phyloP scores from a whole-genome alignment of 73 alveolate species.

The Tetrahymena thermophila region DNA sequence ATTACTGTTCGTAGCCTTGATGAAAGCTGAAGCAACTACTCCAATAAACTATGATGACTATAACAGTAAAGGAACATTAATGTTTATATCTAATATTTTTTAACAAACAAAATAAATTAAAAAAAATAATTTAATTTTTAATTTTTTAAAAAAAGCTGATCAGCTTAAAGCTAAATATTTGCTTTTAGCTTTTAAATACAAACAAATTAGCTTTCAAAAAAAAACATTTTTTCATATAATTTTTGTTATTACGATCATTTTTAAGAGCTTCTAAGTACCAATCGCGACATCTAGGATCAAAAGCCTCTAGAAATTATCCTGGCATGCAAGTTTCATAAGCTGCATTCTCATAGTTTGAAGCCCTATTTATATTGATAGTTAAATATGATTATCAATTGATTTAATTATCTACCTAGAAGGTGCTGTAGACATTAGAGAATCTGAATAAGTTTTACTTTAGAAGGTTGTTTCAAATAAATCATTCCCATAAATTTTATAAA shows the following conservation, averaged over 20 bases:
- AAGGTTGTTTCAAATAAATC: not conserved
- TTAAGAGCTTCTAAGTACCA: not conserved
- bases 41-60: not conserved
- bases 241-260: not conserved
- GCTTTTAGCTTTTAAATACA: too few species aligned
- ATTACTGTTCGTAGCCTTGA: not conserved
- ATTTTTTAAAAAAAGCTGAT: too few species aligned
- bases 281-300: not conserved
- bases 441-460: not conserved
- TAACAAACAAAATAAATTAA: too few species aligned
- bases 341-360: not conserved
- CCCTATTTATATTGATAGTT: not conserved
- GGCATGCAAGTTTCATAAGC: not conserved
- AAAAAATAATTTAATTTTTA: too few species aligned
- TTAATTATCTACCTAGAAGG: not conserved
- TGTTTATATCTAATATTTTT: not conserved
- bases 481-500: not conserved
- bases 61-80: not conserved
- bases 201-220: too few species aligned
- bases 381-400: not conserved
- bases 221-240: too few species aligned
- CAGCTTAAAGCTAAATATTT: not conserved
- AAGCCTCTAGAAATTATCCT: not conserved
- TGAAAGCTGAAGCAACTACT: not conserved
- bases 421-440: not conserved